A percentile compares a stretch with the other conserved stretches of the same genome.
These are phyloP conservation scores for Trifolium pratense DNA, from an alignment of 306 rosid species.

Conservation along the genomic window DNA sequence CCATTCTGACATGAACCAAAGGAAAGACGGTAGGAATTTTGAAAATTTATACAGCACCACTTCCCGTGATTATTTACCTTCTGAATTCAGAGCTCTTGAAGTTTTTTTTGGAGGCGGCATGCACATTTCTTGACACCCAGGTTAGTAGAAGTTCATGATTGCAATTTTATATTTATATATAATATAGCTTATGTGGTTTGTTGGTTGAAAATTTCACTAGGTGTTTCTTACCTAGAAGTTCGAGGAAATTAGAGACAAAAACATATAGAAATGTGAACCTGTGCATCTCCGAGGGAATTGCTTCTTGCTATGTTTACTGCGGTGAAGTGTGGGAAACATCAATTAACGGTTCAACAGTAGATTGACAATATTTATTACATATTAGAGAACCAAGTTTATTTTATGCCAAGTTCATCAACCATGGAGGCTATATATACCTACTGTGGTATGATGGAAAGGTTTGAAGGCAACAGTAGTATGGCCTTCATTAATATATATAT, in stretches of 20 bases:
- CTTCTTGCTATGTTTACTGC: neutral
- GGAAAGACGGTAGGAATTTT: conserved; percentile 75
- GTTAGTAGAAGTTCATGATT: conserved; percentile 56
- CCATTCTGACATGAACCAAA: conserved; percentile 59
- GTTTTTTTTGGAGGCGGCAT: conserved; percentile 97
- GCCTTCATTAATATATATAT: no score
- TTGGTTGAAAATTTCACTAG: conserved; percentile 23
- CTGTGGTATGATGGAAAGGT: conserved; percentile 22
- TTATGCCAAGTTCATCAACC: conserved; percentile 2
- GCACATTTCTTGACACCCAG: conserved; percentile 97
- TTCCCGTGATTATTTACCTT: conserved; percentile 96
- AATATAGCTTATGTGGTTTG: conserved; percentile 26
- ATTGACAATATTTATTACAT: neutral
- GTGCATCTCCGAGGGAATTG: conserved; percentile 1
- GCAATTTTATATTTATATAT: conserved; percentile 21
- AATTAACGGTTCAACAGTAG: neutral
- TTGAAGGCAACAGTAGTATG: neutral
- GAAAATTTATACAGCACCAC: conserved; percentile 68
- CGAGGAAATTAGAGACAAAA: conserved; percentile 1
- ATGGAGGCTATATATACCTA: neutral
- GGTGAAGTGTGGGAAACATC: conserved; percentile 13
- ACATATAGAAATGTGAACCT: neutral
- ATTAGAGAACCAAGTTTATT: conserved; percentile 2
- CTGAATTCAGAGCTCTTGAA: conserved; percentile 96
- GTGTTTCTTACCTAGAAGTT: conserved; percentile 12